Base-by-base conservation (phyloP, 306 rosid genomes). In the Arachis hypogaea region DNA sequence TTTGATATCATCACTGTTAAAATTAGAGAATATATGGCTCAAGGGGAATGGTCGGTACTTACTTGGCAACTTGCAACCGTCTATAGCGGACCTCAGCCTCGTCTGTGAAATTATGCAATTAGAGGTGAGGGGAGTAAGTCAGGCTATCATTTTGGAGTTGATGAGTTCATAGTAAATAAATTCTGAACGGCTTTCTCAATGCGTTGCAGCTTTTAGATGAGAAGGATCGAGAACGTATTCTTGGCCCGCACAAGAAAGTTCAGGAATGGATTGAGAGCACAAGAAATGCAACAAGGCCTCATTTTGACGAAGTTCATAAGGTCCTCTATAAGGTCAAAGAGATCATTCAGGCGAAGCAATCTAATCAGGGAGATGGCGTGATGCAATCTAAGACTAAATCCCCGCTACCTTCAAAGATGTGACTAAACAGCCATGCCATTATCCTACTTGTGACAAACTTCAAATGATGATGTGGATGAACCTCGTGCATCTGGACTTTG, bases 91-190 rank as follows among this genome's bases (percentile, higher is more conserved):
- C 77, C 89, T 89, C 71, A 87, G 93, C 71, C 56, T 87, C 75
- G 97, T 86, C 69, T 89, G 98, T 5, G 96, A 93, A 81, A 81
- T 88, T 58, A 90, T 73, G 95, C 92, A 93, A 75, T 86, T 93
- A 49, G 91, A 90, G 96, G 98, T 93, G 90, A 65, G 52, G 52
- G 42, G 45, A 38, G 63, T 33, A 33, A 56, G 64, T 77, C 58
- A 29, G 36, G n/a, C 5, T 59, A 33, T 7, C 29, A 46, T 41
- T 12, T 11, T 58, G 49, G 54, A 33, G 38, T 33, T 33, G 38
- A 33, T 4, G 60, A 78, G 63, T 78, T 82, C 4, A 28, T 65
- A 74, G 50, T 69, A 64, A 38, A 58, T 28, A 52, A 43, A 59
- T 38, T 73, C 16, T 16, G 36, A 22, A 59, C 57, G 42, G 2